Base-by-base conservation (phyloP, 2,329 filamentous ascomycete species). In the Scolecobasidium constrictum region DNA sequence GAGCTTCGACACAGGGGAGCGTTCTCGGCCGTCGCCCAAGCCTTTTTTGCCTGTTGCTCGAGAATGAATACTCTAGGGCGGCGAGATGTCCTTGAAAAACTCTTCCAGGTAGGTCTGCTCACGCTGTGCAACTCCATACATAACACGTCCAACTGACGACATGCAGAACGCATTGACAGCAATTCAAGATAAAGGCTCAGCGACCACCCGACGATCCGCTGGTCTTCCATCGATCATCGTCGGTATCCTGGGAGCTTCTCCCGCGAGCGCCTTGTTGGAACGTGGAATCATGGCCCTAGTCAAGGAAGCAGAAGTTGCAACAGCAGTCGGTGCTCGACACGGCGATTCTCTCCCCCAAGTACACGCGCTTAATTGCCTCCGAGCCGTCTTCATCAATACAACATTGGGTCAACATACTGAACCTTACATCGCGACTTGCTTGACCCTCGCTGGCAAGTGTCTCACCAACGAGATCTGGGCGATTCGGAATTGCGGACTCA, bases 281-380 rank as follows among this genome's bases (percentile, higher is more conserved):
- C 65, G 73, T 28, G 77, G 81, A 1, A 78, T 93, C 56, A 55
- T 59, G 4, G 75, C 77, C 23, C 68, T 87, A 4, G 72, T 76
- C 46, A 57, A 61, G 3, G 78, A 85, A 42, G 76, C 79, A 4
- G 61, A 67, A 18, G 60, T 65, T 17, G 68, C 21, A 73, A 73
- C 2, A 81, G 66, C 11, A 67, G 68, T 9, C 64, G 67, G 47
- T 67, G 21, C 7, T 33, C 23, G 18, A 12, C 26, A 44, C 20
- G 42, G 42, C 13, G 42, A 44, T 44, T 23, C 35, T 5, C 21
- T 44, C 20, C 42, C 71, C 21, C 70, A 83, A 33, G 42, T 65
- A 96, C 92, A 98, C 59, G 87, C 92, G 0, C 74, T 94, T 56
- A 98, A 98, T 57, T 94, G 85, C 47, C 67, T 98, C 45, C 92